Percentiles rank a stretch among this genome's conserved stretches.
These are phyloP conservation scores for Eutreptiella sp. DNA, from an alignment of 208 protist genomes.

Conservation along the genomic window DNA sequence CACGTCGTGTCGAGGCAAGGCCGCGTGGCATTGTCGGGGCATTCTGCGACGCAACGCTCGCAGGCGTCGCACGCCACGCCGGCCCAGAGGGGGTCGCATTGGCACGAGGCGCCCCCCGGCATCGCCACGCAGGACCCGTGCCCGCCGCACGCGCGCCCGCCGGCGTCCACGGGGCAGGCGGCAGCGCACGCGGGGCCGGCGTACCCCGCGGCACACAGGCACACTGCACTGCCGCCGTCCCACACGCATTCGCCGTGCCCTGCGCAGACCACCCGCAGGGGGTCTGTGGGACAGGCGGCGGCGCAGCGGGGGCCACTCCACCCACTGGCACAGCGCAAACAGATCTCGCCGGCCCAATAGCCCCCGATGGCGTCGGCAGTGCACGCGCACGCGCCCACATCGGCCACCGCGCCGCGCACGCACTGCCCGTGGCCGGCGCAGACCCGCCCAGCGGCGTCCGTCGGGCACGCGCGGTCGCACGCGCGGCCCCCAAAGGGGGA, in stretches of 20 bases:
- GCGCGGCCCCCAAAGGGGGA: slow-evolving; percentile 1
- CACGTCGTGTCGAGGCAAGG: no score
- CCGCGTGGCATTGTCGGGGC: no score
- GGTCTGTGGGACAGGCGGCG: neutral
- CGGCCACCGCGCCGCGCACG: neutral
- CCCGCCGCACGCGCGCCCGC: neutral
- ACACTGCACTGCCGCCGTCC: neutral
- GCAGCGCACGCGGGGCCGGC: neutral
- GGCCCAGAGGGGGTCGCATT: no score
- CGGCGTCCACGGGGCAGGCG: neutral
- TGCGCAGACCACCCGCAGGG: neutral
- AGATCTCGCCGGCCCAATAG: neutral
- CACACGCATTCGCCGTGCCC: slow-evolving; percentile 23
- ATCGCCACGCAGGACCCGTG: neutral
- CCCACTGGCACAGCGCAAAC: neutral
- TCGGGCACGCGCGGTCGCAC: slow-evolving; percentile 13
- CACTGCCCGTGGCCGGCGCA: no score
- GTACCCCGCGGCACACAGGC: neutral
- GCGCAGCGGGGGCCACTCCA: slow-evolving; percentile 14
- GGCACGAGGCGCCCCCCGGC: neutral
- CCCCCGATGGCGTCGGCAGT: neutral
- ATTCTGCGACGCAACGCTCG: no score
- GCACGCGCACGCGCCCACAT: neutral
- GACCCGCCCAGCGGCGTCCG: neutral
- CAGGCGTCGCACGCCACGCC: no score